Evolutionary conservation across 768 basidiomycete species (phyloP), one percentile per base, ranked within the genome.

Genomic region (Hemileccinum rubropunctum): DNA sequence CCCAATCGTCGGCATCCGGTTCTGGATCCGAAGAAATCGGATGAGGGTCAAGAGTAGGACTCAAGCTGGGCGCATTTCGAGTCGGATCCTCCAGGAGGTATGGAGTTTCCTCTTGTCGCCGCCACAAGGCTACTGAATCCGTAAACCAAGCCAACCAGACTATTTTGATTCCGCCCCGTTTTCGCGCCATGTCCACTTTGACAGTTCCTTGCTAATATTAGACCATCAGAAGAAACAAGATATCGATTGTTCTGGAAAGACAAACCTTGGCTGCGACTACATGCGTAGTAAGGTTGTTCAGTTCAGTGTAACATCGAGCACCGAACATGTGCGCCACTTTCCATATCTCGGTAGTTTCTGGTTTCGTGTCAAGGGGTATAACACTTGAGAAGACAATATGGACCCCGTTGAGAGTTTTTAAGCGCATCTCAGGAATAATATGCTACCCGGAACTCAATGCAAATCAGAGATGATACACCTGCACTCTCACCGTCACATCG

Each of bases 331-430:
- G 77, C 12, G 95, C 92, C 65, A 86, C 76, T 57, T 81, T 77
- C 92, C 92, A 95, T 43, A 92, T 82, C 59, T 93, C 91, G 44
- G 80, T 89, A 42, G 76, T 75, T 66, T 93, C 86, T 33, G 91
- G 88, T 48, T 72, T 75, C 3, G 83, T 84, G 59, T 92, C 87
- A n/a, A 95, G 79, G 4, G 95, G 94, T 48, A 98, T 94, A 35
- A 99, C 83, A 49, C 94, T 91, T 1, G 95, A 98, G 70, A 99
- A 98, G 32, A 95, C 76, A 28, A 99, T 79, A 61, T 88, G 82
- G 26, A 86, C 78, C 26, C 88, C 90, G 32, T 78, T 76, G n/a
- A 98, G 76, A 0, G 91, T 86, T 58, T 82, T 78, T 20, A 74
- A 64, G 46, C 95, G 86, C 67, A 95, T 77, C 47, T 75, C 73